Evolutionary conservation across 1,284 basidiomycete genomes (phyloP), one percentile per base, ranked within the genome.

Genomic region (Anthracocystis setariae): DNA sequence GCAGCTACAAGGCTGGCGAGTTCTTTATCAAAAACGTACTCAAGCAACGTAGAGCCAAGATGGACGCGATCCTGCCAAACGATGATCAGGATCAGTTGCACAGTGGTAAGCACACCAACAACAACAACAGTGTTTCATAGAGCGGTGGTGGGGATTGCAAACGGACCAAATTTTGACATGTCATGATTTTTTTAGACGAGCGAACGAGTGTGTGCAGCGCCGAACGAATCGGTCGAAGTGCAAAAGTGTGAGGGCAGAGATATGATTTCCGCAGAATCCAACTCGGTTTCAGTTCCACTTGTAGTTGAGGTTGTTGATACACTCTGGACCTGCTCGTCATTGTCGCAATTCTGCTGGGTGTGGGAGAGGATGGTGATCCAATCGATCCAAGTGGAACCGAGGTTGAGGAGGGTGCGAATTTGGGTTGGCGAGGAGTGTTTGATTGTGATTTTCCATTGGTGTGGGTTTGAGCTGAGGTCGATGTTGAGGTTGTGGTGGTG

Each of bases 1-100:
- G 93, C 80, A 94, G 92, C 78, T 99, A 98, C 85, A 98, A 98
- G 90, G 94, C 84, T 8, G 84, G 84, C 43, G 83, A 85, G 73
- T 78, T 84, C 46, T 79, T 85, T 39, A 81, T 81, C 65, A 68
- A 81, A 53, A 81, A 81, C 40, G 79, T 81, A 5, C 53, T 81
- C 32, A 62, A 78, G 38, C 56, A 73, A 46, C 65, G 79, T 18
- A 62, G 53, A 23, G 45, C 32, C 4, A n/a, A 38, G 5, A 17
- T 13, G 17, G 38, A n/a, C 17, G 21, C 21, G 10, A 23, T 12
- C 21, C 45, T 47, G 13, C 21, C 25, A 25, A 20, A 35, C 17
- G n/a, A n/a, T n/a, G n/a, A n/a, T n/a, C n/a, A n/a, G n/a, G n/a
- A n/a, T n/a, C n/a, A n/a, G n/a, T n/a, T n/a, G n/a, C n/a, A n/a